phyloP scores from a whole-genome alignment of 805 yeast species.

The Saturnispora gosingensis region DNA sequence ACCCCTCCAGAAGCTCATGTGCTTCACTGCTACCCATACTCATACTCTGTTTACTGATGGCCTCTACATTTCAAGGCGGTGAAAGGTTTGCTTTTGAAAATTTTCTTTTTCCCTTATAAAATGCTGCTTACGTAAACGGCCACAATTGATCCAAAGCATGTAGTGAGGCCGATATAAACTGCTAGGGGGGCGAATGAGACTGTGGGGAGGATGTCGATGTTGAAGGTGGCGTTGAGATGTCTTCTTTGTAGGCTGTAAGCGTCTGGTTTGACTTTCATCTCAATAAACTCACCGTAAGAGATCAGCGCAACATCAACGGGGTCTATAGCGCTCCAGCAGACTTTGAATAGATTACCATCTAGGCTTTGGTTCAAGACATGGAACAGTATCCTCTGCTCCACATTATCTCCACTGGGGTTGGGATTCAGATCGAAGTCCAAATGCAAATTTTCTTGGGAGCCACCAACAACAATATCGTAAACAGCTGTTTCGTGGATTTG shows the following conservation, averaged over 20 bases:
- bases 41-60: background rate
- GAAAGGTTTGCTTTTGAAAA: background rate
- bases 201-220: background rate
- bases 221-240: background rate
- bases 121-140: conserved; percentile 1
- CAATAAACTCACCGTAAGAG: background rate
- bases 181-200: background rate
- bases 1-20: background rate
- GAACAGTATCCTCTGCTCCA: background rate
- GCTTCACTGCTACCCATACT: background rate
- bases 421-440: background rate
- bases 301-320: conserved; percentile 14
- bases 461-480: background rate
- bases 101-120: background rate
- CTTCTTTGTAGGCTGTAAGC: background rate
- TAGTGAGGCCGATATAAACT: background rate
- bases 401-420: background rate
- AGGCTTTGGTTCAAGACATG: background rate
- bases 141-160: background rate
- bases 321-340: conserved; percentile 23
- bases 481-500: background rate
- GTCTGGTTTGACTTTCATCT: background rate
- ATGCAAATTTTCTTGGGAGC: background rate
- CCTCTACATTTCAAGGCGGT: conserved; percentile 5
- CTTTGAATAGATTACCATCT: background rate